Percentiles rank a stretch among this genome's conserved stretches.
Evolutionary conservation across 139 green algal genomes (phyloP).

Genomic region (Picochlorum sp.): DNA sequence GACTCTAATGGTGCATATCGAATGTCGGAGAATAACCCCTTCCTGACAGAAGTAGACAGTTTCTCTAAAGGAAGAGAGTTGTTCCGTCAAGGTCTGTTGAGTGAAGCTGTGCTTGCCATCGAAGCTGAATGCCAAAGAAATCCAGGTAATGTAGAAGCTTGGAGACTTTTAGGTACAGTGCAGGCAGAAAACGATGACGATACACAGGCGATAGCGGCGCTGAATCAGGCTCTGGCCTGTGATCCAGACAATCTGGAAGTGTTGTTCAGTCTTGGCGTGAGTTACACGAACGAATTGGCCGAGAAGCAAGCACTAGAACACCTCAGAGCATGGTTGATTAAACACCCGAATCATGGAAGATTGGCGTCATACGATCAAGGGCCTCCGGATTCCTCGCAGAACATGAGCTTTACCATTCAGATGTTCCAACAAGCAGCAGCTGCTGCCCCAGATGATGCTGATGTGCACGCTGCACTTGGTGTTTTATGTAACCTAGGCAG

Average conservation of each 20-base stretch:
- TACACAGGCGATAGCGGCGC: constrained; percentile 77
- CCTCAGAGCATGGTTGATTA: constrained; percentile 60
- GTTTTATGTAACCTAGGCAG: constrained; percentile 84
- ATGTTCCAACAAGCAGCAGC: constrained; percentile 29
- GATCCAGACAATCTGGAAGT: constrained; percentile 70
- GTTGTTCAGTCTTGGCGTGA: constrained; percentile 86
- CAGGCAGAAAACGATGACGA: constrained; percentile 99
- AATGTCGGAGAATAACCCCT: constrained; percentile 80
- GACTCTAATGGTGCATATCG: constrained; percentile 47
- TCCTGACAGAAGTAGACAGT: constrained; percentile 58
- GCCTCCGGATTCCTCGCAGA: constrained; percentile 41
- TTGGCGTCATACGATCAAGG: constrained; percentile 7
- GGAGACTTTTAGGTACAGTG: constrained; percentile 87
- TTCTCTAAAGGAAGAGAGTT: constrained; percentile 61
- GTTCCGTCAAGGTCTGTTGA: constrained; percentile 73
- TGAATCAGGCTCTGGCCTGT: constrained; percentile 59
- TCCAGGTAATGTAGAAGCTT: constrained; percentile 68
- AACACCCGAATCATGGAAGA: constrained; percentile 39
- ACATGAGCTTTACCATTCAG: constrained; percentile 27
- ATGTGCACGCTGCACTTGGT: constrained; percentile 80
- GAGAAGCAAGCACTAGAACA: constrained; percentile 45
- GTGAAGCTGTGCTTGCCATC: constrained; percentile 85
- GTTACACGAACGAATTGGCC: constrained; percentile 96
- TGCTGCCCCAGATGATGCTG: constrained; percentile 46
- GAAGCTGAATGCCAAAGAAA: constrained; percentile 83